Conservation (phyloP, 768 basidiomycete species). For the Auricularia heimuer region DNA sequence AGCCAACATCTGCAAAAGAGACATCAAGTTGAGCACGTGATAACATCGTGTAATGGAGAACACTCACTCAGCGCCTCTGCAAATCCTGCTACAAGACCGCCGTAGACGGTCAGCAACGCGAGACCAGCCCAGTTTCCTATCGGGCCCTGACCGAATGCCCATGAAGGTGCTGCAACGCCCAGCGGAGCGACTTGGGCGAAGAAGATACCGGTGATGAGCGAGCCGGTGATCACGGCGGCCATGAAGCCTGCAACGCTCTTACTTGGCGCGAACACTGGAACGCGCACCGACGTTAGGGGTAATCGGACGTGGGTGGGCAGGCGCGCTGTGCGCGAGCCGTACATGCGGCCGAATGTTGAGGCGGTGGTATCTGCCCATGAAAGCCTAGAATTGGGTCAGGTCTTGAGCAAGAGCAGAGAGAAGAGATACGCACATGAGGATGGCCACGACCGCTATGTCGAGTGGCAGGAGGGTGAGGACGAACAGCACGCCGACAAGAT, state of each 20-base stretch:
- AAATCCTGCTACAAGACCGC: constrained; percentile 72
- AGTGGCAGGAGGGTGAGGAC: constrained; percentile 68
- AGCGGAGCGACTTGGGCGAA: constrained; percentile 55
- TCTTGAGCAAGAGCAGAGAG: not conserved
- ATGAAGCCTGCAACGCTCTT: constrained; percentile 81
- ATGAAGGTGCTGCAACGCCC: constrained; percentile 23
- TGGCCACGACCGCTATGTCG: constrained; percentile 82
- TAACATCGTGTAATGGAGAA: not conserved
- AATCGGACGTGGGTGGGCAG: constrained; percentile 37
- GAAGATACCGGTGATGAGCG: constrained; percentile 55
- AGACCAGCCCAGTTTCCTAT: constrained; percentile 42
- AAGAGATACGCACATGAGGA: constrained; percentile 63
- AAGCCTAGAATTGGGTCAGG: constrained; percentile 37
- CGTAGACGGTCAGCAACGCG: constrained; percentile 43
- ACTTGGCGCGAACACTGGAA: constrained; percentile 47
- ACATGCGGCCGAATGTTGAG: constrained; percentile 83
- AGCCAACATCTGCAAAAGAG: constrained; percentile 56
- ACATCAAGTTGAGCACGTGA: not conserved
- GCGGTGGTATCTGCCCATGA: constrained; percentile 96
- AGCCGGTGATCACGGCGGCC: constrained; percentile 67
- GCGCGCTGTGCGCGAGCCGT: constrained; percentile 55
- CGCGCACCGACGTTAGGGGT: constrained; percentile 18
- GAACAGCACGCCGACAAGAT: constrained; percentile 76
- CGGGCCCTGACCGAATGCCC: constrained; percentile 19
- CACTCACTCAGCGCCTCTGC: constrained; percentile 82